Evolutionary conservation across 805 yeast species (phyloP), one percentile per base, ranked within the genome.

Genomic region (Wickerhamiella azymoides): DNA sequence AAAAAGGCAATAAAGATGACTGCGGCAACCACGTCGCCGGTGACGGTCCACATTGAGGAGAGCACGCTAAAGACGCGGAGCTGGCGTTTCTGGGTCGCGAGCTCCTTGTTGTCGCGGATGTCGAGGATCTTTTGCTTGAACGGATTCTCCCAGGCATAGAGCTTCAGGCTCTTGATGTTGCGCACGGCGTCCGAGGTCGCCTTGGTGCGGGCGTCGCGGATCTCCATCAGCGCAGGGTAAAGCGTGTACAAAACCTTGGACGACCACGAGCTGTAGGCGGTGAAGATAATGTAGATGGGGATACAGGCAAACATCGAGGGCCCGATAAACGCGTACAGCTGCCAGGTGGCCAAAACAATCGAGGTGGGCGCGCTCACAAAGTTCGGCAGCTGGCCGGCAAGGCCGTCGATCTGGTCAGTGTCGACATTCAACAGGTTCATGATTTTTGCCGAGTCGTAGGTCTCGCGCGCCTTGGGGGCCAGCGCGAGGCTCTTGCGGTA

Each of bases 121-220:
- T 76, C 67, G 50, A 74, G 74, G 49, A 93, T 69, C 54, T 81
- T 82, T 28, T 72, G 73, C 58, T 75, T 74, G 61, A 84, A 86
- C 2, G 97, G 94, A 28, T 61, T 65, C 65, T 92, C 99, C 99
- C 99, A 92, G 2, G 93, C 93, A 57, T 93, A 93, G 39, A 93
- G 71, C 62, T 92, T 92, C 59, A 92, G 70, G 5, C 96, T 84
- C 63, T 86, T 88, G 60, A 88, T 84, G 59, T 84, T 85, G 61
- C 84, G 81, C 61, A 88, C 70, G 46, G 86, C 85, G 62, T 88
- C 96, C 49, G 84, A 77, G 46, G 84, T 80, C 35, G 85, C 69
- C 54, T 94, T 77, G 16, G 94, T 83, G 68, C 99, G 78, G 60
- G 80, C 83, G 64, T 92, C 99, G 60, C 89, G 88, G 57, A 73